These are phyloP conservation scores for Colletotrichum tropicicola DNA, from an alignment of 2,329 filamentous ascomycete genomes.

Conservation along the genomic window DNA sequence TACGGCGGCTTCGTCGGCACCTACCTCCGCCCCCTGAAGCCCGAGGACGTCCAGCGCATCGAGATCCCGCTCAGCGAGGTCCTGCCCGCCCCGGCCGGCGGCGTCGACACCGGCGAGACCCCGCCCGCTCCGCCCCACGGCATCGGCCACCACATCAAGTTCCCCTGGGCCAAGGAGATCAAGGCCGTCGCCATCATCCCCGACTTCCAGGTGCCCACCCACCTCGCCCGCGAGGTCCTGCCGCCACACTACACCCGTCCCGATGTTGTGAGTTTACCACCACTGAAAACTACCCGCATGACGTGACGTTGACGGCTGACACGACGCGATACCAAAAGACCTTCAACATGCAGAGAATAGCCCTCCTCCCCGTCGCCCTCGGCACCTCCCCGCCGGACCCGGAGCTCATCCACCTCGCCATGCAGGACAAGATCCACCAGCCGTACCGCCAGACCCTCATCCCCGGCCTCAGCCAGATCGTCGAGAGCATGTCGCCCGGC, in stretches of 20 bases:
- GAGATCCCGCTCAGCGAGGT: constrained; percentile 97
- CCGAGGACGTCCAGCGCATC: constrained; percentile 87
- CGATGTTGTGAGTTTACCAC: constrained; percentile 83
- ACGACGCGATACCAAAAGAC: constrained; percentile 45
- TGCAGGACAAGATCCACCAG: constrained; percentile 99
- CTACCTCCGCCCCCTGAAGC: constrained; percentile 90
- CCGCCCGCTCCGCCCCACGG: constrained; percentile 90
- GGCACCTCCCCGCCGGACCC: constrained; percentile 91
- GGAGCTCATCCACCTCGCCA: constrained; percentile 93
- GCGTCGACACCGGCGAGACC: constrained; percentile 85
- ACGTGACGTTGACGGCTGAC: background rate
- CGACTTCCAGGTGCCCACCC: constrained; percentile 94
- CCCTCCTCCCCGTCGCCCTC: constrained; percentile 87
- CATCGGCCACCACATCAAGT: constrained; percentile 97
- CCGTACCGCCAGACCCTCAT: constrained; percentile 93
- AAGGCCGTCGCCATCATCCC: constrained; percentile 97
- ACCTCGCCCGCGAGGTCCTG: constrained; percentile 86
- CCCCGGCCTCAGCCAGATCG: constrained; percentile 88
- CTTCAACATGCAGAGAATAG: constrained; percentile 95
- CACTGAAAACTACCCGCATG: constrained; percentile 27
- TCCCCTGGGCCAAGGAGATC: constrained; percentile 92
- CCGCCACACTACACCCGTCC: constrained; percentile 81
- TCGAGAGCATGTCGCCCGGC: constrained; percentile 88
- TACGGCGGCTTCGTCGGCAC: constrained; percentile 98
- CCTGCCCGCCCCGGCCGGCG: constrained; percentile 87